phyloP scores from a whole-genome alignment of 169 alveolate genomes.

The Perkinsus marinus region DNA sequence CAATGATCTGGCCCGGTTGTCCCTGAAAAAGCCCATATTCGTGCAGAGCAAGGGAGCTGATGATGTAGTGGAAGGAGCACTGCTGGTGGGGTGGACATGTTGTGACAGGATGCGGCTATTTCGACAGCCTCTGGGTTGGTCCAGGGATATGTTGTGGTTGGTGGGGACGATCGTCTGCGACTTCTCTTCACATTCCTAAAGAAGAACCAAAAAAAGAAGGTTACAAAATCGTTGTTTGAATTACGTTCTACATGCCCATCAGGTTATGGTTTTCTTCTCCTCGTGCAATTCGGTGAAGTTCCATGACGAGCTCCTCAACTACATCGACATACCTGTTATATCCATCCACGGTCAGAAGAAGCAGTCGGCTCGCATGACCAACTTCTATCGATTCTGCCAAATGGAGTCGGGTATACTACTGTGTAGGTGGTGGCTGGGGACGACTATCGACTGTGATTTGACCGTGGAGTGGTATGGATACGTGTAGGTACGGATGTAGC shows the following conservation, averaged over 20 bases:
- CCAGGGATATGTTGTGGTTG: slow-evolving; percentile 92
- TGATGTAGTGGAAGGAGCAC: background rate
- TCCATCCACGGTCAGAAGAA: slow-evolving; percentile 94
- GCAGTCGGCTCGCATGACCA: slow-evolving; percentile 80
- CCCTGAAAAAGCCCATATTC: slow-evolving; percentile 83
- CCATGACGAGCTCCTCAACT: slow-evolving; percentile 90
- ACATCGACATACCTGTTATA: slow-evolving; percentile 87
- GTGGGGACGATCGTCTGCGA: slow-evolving; percentile 85
- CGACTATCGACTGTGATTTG: background rate
- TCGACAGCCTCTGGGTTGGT: slow-evolving; percentile 89
- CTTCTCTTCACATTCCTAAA: slow-evolving; percentile 88
- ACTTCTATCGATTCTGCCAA: slow-evolving; percentile 84
- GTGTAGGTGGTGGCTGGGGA: background rate
- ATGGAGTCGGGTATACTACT: slow-evolving; percentile 38
- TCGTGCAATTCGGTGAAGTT: slow-evolving; percentile 94
- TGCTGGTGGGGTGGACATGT: background rate
- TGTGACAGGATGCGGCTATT: slow-evolving; percentile 11
- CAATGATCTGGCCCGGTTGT: slow-evolving; percentile 85
- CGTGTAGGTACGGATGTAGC: slow-evolving; percentile 89
- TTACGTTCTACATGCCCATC: too few species aligned
- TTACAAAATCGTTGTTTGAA: background rate
- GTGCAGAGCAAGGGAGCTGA: slow-evolving; percentile 61
- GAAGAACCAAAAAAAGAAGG: slow-evolving; percentile 70
- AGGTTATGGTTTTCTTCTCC: slow-evolving; percentile 93
- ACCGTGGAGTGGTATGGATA: background rate